These are phyloP conservation scores for Capsella rubella DNA, from an alignment of 441 rosid genomes.

Conservation along the genomic window DNA sequence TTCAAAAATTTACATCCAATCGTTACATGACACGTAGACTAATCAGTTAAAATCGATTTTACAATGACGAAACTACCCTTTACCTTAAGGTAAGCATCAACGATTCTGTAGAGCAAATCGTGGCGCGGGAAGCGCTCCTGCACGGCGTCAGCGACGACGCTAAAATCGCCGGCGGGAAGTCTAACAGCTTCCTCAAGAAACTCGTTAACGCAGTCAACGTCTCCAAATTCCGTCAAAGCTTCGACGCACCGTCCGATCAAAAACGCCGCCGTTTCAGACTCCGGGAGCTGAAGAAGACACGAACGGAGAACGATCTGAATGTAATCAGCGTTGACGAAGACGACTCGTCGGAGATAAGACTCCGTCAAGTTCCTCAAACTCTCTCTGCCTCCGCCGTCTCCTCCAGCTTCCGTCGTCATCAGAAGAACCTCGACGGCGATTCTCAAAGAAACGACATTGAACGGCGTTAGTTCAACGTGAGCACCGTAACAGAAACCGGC, in stretches of 20 bases:
- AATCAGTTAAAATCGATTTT: neutral
- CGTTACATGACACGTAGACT: neutral
- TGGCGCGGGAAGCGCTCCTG: constrained; percentile 59
- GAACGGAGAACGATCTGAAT: constrained; percentile 62
- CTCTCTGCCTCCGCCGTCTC: constrained; percentile 46
- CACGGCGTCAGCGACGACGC: constrained; percentile 60
- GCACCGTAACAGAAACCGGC: constrained; percentile 72
- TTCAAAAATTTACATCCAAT: neutral
- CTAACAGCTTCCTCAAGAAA: constrained; percentile 56
- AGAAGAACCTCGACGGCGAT: constrained; percentile 74
- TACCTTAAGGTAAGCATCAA: constrained; percentile 79
- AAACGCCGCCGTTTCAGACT: constrained; percentile 71
- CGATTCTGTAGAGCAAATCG: constrained; percentile 67
- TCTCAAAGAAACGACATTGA: constrained; percentile 65
- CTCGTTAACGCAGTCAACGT: constrained; percentile 48
- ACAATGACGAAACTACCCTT: constrained; percentile 5
- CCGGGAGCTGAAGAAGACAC: constrained; percentile 71
- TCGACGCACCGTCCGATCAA: constrained; percentile 68
- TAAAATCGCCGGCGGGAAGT: constrained; percentile 60
- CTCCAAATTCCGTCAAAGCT: constrained; percentile 46
- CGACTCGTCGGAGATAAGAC: constrained; percentile 60
- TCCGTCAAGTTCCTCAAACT: constrained; percentile 65
- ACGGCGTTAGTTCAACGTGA: constrained; percentile 66
- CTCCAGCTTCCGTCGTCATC: constrained; percentile 55
- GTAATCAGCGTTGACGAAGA: constrained; percentile 52